Conservation (phyloP, 116 monocot species). For the Dioscorea cayenensis region DNA sequence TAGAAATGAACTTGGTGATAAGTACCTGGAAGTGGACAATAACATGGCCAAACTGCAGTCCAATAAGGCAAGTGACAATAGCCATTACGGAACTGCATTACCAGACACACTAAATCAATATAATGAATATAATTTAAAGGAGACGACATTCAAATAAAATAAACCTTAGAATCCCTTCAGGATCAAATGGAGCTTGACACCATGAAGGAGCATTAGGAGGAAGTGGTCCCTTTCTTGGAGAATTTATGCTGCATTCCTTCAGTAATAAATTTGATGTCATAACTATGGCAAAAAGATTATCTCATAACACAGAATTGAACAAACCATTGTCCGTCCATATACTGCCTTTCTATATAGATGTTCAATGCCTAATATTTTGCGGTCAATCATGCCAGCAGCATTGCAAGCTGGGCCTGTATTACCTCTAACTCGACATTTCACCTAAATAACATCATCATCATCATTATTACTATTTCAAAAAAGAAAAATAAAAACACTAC, state of each 20-base stretch:
- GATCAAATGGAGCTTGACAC: constrained; percentile 98
- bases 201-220: constrained; percentile 82
- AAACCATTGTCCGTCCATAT: constrained; percentile 65
- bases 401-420: constrained; percentile 47
- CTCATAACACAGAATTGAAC: too few relatives aligned
- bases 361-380: constrained; percentile 44
- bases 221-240: constrained; percentile 68
- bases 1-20: not conserved
- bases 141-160: not conserved
- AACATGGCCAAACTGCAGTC: constrained; percentile 91
- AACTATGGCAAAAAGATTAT: not conserved
- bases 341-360: constrained; percentile 69
- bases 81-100: constrained; percentile 83
- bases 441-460: constrained; percentile 8
- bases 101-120: not conserved
- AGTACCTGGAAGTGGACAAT: constrained; percentile 79
- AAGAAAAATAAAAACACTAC: too few relatives aligned
- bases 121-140: not conserved
- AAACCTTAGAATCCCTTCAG: constrained; percentile 92
- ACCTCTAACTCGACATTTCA: constrained; percentile 37
- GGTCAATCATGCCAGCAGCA: constrained; percentile 32
- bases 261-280: not conserved
- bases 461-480: too few relatives aligned
- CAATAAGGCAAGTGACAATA: constrained; percentile 81
- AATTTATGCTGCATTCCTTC: constrained; percentile 87